phyloP scores from a whole-genome alignment of 148 eudicot species.

The Rhododendron mucronatum region DNA sequence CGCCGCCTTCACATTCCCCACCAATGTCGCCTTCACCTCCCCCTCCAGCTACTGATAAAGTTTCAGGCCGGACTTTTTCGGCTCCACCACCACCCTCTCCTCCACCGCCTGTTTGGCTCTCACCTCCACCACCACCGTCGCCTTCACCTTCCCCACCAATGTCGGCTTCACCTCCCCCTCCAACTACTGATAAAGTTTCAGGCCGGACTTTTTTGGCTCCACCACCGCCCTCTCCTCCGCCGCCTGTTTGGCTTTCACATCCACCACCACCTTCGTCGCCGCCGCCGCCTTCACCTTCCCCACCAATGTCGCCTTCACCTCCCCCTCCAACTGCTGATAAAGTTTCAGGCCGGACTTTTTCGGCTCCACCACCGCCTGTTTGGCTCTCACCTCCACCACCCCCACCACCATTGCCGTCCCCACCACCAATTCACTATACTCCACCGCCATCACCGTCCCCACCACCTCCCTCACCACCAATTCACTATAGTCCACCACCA shows the following conservation, averaged over 20 bases:
- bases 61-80: neutral
- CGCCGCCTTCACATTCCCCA: slow-evolving; percentile 7
- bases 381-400: neutral
- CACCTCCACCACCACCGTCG: neutral
- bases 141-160: slow-evolving; percentile 6
- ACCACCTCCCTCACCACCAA: neutral
- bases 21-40: slow-evolving; percentile 7
- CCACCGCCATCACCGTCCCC: neutral
- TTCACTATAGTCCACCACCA: neutral
- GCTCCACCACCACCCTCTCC: slow-evolving; percentile 24
- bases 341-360: neutral
- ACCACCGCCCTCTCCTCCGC: neutral
- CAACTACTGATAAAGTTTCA: slow-evolving; percentile 15
- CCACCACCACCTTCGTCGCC: neutral
- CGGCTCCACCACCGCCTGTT: neutral
- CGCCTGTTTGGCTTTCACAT: neutral
- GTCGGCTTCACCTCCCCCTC: slow-evolving; percentile 14
- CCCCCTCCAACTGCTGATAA: slow-evolving; percentile 25
- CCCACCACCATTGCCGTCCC: neutral
- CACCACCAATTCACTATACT: neutral
- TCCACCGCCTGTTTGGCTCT: neutral
- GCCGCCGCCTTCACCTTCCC: neutral
- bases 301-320: neutral
- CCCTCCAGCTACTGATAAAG: neutral
- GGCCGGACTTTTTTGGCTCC: neutral